Evolutionary conservation across 2,329 filamentous ascomycete genomes (phyloP).

Genomic region (Coleophoma crateriformis): DNA sequence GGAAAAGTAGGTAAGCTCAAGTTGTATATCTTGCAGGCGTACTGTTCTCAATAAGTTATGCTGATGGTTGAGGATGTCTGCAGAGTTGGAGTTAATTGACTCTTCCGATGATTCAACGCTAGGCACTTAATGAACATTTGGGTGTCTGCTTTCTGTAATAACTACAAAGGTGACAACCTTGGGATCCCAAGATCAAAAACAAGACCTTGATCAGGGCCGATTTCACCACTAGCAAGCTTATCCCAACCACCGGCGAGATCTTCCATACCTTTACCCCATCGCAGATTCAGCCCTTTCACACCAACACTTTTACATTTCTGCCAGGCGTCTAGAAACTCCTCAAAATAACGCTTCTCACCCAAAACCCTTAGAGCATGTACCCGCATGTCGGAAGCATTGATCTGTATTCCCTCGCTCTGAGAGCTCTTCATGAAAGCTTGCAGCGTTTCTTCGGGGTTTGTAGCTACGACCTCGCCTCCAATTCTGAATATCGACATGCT

Average conservation of each 20-base stretch:
- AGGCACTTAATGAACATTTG: too few relatives aligned
- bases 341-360: slow-evolving; percentile 11
- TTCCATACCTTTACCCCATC: slow-evolving; percentile 18
- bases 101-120: too few relatives aligned
- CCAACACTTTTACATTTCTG: slow-evolving; percentile 9
- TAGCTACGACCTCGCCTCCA: slow-evolving; percentile 10
- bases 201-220: slow-evolving; percentile 13
- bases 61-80: too few relatives aligned
- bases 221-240: slow-evolving; percentile 14
- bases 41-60: too few relatives aligned
- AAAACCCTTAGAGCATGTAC: slow-evolving; percentile 9
- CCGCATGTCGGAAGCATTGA: slow-evolving; percentile 13
- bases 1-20: too few relatives aligned
- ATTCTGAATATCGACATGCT: slow-evolving; percentile 6
- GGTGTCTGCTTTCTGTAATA: too few relatives aligned
- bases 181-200: slow-evolving; percentile 6
- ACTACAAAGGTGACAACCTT: too few relatives aligned
- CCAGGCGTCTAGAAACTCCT: slow-evolving; percentile 9
- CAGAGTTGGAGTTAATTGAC: too few relatives aligned
- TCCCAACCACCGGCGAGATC: slow-evolving; percentile 17
- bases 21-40: too few relatives aligned
- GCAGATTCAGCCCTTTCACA: slow-evolving; percentile 10
- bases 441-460: slow-evolving; percentile 8
- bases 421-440: slow-evolving; percentile 7
- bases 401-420: background rate